These are phyloP conservation scores for Striga asiatica DNA, from an alignment of 257 asterid species.

Conservation along the genomic window DNA sequence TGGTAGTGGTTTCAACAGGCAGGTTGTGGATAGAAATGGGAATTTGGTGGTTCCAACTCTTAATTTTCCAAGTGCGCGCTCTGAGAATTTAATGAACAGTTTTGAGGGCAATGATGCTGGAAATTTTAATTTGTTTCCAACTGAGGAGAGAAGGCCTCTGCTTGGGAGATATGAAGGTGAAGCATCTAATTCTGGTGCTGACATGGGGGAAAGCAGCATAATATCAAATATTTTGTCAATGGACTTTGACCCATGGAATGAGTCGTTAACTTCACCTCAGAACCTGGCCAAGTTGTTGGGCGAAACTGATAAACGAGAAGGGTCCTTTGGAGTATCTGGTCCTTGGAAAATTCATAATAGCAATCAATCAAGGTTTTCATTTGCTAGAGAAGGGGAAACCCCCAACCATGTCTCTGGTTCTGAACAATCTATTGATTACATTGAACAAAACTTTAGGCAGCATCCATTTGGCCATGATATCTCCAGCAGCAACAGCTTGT, in stretches of 20 bases:
- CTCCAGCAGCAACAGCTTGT: constrained; percentile 31
- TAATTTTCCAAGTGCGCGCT: constrained; percentile 34
- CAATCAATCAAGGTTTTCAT: constrained; percentile 84
- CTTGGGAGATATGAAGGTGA: constrained; percentile 41
- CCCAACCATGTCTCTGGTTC: constrained; percentile 24
- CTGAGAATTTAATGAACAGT: constrained; percentile 24
- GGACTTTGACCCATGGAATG: constrained; percentile 78
- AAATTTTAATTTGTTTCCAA: constrained; percentile 27
- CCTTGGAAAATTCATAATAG: constrained; percentile 53
- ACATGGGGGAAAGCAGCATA: constrained; percentile 76
- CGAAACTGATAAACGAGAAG: constrained; percentile 41
- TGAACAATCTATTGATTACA: constrained; percentile 31
- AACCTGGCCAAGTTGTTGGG: constrained; percentile 51
- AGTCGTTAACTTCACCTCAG: constrained; percentile 61
- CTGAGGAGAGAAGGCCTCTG: constrained; percentile 27
- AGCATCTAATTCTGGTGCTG: constrained; percentile 24
- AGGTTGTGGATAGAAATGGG: constrained; percentile 34
- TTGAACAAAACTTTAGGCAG: constrained; percentile 38
- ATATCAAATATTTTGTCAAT: constrained; percentile 76
- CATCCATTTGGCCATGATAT: constrained; percentile 34
- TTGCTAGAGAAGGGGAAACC: constrained; percentile 77
- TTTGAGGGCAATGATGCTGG: constrained; percentile 24
- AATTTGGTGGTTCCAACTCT: constrained; percentile 35
- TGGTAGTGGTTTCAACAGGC: constrained; percentile 29
- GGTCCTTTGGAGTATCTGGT: constrained; percentile 42